phyloP scores from a whole-genome alignment of 768 basidiomycete genomes.

The Trametes cinnabarina region DNA sequence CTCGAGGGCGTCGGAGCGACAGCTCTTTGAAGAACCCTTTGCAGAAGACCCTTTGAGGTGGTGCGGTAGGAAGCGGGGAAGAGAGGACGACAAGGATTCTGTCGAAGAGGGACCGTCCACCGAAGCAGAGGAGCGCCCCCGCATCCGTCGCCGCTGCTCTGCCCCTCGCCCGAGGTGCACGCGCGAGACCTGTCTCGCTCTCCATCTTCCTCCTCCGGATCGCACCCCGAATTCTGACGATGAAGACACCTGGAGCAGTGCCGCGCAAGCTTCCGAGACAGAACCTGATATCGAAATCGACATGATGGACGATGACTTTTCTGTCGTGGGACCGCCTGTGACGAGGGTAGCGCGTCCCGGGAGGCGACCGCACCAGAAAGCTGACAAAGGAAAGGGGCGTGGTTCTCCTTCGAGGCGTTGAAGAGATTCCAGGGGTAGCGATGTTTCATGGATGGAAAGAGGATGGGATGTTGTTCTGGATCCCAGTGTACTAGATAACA shows the following conservation, averaged over 20 bases:
- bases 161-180: background rate
- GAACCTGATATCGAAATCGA: background rate
- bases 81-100: too few relatives aligned
- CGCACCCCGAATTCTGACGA: background rate
- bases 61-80: background rate
- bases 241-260: slow-evolving; percentile 4
- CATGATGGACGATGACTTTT: background rate
- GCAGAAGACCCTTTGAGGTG: too few relatives aligned
- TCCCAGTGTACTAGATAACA: too few relatives aligned
- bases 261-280: background rate
- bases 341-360: background rate
- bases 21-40: too few relatives aligned
- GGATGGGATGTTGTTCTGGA: too few relatives aligned
- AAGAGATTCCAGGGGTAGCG: too few relatives aligned
- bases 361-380: background rate
- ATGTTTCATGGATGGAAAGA: too few relatives aligned
- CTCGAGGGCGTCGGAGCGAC: too few relatives aligned
- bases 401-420: too few relatives aligned
- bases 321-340: too few relatives aligned
- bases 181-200: background rate
- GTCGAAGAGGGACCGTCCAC: too few relatives aligned
- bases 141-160: background rate
- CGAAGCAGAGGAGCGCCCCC: background rate
- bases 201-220: background rate
- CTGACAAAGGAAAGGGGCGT: too few relatives aligned